A percentile compares a stretch with the other conserved stretches of the same genome.
phyloP scores from a whole-genome alignment of 306 rosid species.

The Canavalia gladiata region DNA sequence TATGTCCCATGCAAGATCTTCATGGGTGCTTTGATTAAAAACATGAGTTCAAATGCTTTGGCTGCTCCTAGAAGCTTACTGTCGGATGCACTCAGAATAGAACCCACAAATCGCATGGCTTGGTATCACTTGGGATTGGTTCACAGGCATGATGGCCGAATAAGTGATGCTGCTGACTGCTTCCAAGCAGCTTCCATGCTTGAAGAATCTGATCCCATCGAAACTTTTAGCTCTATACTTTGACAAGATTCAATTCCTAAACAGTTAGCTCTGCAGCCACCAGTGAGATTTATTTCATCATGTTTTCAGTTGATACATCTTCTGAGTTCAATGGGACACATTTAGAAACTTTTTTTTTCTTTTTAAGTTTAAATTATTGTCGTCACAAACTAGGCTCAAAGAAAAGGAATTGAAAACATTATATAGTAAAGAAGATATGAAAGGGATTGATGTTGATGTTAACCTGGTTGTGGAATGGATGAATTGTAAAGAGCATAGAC shows the following conservation, averaged over 20 bases:
- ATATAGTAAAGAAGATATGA: slow-evolving; percentile 44
- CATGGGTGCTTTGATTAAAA: slow-evolving; percentile 63
- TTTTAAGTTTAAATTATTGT: background rate
- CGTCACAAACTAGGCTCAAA: slow-evolving; percentile 48
- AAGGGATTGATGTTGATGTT: slow-evolving; percentile 7
- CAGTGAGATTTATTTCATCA: slow-evolving; percentile 28
- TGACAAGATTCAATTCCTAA: slow-evolving; percentile 48
- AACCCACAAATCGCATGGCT: slow-evolving; percentile 83
- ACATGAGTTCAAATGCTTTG: slow-evolving; percentile 62
- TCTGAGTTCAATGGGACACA: slow-evolving; percentile 31
- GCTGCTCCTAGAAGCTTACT: slow-evolving; percentile 81
- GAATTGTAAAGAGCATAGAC: slow-evolving; percentile 45
- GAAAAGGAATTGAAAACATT: slow-evolving; percentile 36
- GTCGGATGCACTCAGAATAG: slow-evolving; percentile 81
- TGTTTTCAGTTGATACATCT: slow-evolving; percentile 20
- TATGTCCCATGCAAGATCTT: slow-evolving; percentile 77
- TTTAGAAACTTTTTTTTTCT: slow-evolving; percentile 40
- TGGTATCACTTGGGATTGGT: slow-evolving; percentile 86
- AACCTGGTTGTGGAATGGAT: slow-evolving; percentile 38
- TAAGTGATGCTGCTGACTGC: slow-evolving; percentile 84
- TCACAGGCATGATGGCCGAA: slow-evolving; percentile 80
- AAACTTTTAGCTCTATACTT: slow-evolving; percentile 70
- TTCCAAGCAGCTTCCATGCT: slow-evolving; percentile 97
- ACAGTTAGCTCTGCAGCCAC: slow-evolving; percentile 28
- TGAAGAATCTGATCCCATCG: slow-evolving; percentile 88